Evolutionary conservation across 139 green algal genomes (phyloP), one percentile per base, ranked within the genome.

Genomic region (Choricystis sp.): DNA sequence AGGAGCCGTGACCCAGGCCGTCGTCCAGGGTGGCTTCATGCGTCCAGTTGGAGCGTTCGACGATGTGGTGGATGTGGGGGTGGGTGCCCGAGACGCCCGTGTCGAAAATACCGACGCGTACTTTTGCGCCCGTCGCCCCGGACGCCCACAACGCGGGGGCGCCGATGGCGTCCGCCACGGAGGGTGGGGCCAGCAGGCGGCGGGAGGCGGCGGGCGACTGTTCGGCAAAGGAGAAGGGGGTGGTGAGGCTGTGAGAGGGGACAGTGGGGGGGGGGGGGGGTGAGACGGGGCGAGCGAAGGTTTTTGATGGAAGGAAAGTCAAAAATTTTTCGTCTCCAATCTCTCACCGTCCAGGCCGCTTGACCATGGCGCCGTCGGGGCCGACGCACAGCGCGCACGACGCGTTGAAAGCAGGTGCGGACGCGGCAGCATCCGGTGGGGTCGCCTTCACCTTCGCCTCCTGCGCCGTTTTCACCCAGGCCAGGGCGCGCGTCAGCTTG

Each of bases 11-110:
- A 1, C 92, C 92, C 52, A 98, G 70, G 19, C 92, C 92, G 71
- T 99, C 93, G 4, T 83, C 76, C 29, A 97, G 76, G 1, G 83
- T 92, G 27, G 86, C 71, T 79, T 98, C 88, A 65, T 96, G 88
- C 22, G 93, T 99, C 93, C 93, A 99, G 67, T 99, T 97, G 49
- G 88, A 91, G 31, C 93, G 81, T 70, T 97, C 91, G 48, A 82
- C 80, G 60, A 97, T 94, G 77, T 96, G 88, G 40, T 85, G 84
- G n/a, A 99, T 83, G 74, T 97, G 87, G 0, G 91, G 88, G 74
- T 98, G 93, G 60, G 89, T 74, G 16, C 68, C 70, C 1, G 74
- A 67, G 64, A 99, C 88, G 63, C 93, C 93, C 2, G 94, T 99
- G 77, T 99, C 94, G 80, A 99, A 99, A 23, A 99, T 85, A 23